Conservation (phyloP, 305 asterid genomes). For the Vinca major region DNA sequence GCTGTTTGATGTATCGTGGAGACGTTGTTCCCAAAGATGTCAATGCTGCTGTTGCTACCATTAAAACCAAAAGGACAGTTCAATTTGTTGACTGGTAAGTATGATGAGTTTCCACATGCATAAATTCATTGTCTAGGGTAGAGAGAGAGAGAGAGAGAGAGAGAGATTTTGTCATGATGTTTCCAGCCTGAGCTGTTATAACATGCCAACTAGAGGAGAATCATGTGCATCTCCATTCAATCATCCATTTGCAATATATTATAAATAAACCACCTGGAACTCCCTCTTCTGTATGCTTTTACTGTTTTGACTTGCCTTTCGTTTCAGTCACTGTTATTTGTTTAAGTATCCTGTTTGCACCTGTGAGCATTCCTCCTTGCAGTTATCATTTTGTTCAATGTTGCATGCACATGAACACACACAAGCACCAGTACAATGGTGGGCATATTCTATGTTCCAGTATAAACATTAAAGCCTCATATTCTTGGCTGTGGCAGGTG, state of each 20-base stretch:
- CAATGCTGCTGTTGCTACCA: constrained; percentile 29
- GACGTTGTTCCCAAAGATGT: constrained; percentile 30
- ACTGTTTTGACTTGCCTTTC: neutral
- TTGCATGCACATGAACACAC: neutral
- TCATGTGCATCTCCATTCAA: constrained; percentile 8
- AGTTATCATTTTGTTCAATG: neutral
- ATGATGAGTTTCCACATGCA: neutral
- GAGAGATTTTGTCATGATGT: neutral
- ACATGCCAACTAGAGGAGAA: constrained; percentile 8
- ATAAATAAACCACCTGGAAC: neutral
- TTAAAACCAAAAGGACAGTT: constrained; percentile 28
- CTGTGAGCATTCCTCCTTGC: neutral
- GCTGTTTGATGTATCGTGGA: constrained; percentile 29
- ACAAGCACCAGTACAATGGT: neutral
- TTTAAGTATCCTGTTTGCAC: neutral
- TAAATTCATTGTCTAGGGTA: neutral
- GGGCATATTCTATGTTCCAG: neutral
- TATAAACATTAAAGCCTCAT: neutral
- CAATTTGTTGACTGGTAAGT: constrained; percentile 29
- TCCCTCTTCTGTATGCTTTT: neutral
- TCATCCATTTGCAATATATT: neutral
- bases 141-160: neutral
- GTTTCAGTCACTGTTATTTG: neutral
- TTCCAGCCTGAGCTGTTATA: constrained; percentile 4
- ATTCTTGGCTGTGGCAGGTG: constrained; percentile 14